A percentile compares a stretch with the other conserved stretches of the same genome.
Conservation (phyloP, 345 rosid species). For the Cardamine occulta region DNA sequence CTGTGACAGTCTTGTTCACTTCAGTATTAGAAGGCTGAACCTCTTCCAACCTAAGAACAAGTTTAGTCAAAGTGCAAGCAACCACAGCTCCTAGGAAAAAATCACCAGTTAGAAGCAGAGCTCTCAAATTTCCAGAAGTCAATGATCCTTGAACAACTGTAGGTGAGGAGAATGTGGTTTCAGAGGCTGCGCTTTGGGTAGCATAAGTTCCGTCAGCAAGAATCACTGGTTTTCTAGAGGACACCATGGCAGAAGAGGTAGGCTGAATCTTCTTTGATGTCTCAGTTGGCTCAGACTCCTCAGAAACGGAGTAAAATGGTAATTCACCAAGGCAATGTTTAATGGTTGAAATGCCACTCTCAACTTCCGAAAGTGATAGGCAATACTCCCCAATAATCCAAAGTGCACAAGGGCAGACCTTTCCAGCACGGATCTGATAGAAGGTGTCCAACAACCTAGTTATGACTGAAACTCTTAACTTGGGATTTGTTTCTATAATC, state of each 20-base stretch:
- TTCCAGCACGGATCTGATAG: constrained; percentile 86
- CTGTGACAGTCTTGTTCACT: constrained; percentile 66
- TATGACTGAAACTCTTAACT: constrained; percentile 79
- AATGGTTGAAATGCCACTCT: constrained; percentile 76
- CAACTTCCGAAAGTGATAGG: constrained; percentile 83
- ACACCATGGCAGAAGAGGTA: constrained; percentile 58
- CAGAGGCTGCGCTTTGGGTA: constrained; percentile 91
- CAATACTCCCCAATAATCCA: constrained; percentile 96
- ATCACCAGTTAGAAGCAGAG: constrained; percentile 90
- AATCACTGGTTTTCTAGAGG: constrained; percentile 83
- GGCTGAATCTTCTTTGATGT: constrained; percentile 63
- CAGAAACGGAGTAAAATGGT: constrained; percentile 73
- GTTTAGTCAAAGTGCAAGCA: constrained; percentile 89
- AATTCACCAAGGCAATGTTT: constrained; percentile 91
- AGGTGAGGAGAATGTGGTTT: constrained; percentile 84
- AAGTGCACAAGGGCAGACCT: constrained; percentile 88
- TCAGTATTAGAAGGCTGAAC: constrained; percentile 82
- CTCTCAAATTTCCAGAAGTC: constrained; percentile 76
- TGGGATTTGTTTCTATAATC: constrained; percentile 85
- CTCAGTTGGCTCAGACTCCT: constrained; percentile 71
- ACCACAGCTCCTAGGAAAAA: constrained; percentile 99
- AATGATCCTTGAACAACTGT: constrained; percentile 74
- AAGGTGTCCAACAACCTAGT: constrained; percentile 87
- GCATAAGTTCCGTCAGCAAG: constrained; percentile 95
- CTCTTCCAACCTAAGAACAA: constrained; percentile 90